A percentile compares a stretch with the other conserved stretches of the same genome.
Evolutionary conservation across 257 asterid species (phyloP).

Genomic region (Ilex asprella): DNA sequence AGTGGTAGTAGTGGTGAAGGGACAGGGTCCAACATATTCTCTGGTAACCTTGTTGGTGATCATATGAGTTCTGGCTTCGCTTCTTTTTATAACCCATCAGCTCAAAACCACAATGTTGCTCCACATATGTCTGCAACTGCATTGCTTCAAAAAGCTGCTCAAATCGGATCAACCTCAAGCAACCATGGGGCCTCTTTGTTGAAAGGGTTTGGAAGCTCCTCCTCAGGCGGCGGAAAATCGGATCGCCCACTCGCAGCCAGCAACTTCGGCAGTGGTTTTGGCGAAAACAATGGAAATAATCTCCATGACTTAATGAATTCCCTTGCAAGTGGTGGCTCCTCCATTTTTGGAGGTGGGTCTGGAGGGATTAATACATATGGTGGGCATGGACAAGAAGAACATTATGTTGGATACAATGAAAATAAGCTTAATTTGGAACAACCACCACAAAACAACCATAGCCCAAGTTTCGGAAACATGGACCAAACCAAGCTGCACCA

Average conservation of each 20-base stretch:
- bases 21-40: constrained; percentile 40
- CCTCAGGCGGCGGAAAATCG: constrained; percentile 11
- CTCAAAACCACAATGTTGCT: constrained; percentile 14
- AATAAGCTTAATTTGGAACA: constrained; percentile 12
- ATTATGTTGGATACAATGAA: constrained; percentile 22
- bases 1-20: constrained; percentile 30
- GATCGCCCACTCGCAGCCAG: constrained; percentile 3
- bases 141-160: constrained; percentile 74
- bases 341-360: constrained; percentile 21
- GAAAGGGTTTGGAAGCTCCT: constrained; percentile 39
- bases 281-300: constrained; percentile 21
- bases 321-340: constrained; percentile 20
- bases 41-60: constrained; percentile 40
- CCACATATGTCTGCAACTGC: constrained; percentile 80
- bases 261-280: constrained; percentile 23
- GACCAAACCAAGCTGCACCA: constrained; percentile 19
- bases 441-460: constrained; percentile 2
- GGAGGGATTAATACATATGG: constrained; percentile 13
- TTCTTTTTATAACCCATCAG: constrained; percentile 48
- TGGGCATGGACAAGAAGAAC: constrained; percentile 20
- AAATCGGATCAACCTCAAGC: constrained; percentile 51
- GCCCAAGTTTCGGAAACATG: constrained; percentile 26
- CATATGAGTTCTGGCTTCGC: constrained; percentile 49
- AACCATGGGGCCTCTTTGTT: constrained; percentile 31
- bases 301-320: constrained; percentile 35